phyloP scores from a whole-genome alignment of 163 green algal species.

The Scenedesmus sp. region DNA sequence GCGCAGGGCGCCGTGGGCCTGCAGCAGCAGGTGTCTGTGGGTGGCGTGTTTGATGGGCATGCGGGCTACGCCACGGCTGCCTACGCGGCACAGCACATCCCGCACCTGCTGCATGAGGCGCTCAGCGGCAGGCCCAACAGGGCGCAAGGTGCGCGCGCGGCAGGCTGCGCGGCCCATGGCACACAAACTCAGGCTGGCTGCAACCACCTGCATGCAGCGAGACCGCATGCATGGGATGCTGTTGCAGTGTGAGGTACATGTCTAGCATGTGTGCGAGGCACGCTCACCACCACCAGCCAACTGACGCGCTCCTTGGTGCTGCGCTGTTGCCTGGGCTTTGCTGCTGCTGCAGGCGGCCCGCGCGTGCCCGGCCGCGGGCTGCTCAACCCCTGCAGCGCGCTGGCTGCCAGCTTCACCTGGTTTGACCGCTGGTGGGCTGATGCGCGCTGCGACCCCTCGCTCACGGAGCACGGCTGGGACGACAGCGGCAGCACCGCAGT shows the following conservation, averaged over 20 bases:
- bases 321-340: neutral
- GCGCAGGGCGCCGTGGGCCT: neutral
- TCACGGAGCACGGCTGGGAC: constrained; percentile 53
- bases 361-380: neutral
- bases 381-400: constrained; percentile 8
- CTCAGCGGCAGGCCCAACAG: constrained; percentile 16
- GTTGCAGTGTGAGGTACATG: neutral
- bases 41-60: constrained; percentile 53
- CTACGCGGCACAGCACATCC: constrained; percentile 49
- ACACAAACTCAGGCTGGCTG: too few relatives aligned
- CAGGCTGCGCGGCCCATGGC: neutral
- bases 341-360: neutral
- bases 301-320: neutral
- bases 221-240: neutral
- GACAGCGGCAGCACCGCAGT: constrained; percentile 51
- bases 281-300: neutral
- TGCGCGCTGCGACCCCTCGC: constrained; percentile 48
- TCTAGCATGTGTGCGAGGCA: neutral
- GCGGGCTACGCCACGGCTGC: constrained; percentile 39
- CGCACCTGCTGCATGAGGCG: constrained; percentile 46
- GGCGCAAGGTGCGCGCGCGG: neutral
- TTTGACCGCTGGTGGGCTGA: constrained; percentile 56
- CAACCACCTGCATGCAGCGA: neutral
- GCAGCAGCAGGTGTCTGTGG: constrained; percentile 38
- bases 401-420: constrained; percentile 18